Base-by-base conservation (phyloP, 1,284 basidiomycete genomes). In the Sporisorium scitamineum region DNA sequence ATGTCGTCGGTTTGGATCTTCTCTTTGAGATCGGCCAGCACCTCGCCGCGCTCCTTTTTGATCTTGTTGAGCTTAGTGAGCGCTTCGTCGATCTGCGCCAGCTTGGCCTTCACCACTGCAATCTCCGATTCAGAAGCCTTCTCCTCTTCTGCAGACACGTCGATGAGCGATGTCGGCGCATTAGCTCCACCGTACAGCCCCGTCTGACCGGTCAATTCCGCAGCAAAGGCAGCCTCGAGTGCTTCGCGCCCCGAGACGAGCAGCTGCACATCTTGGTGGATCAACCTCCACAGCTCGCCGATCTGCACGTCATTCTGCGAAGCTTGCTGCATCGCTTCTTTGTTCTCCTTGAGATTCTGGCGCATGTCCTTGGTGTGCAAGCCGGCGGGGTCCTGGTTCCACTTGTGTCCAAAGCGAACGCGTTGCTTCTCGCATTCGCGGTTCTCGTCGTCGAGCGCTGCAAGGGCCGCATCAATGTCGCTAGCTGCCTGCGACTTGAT, bases 1-100 rank as follows among this genome's bases (percentile, higher is more conserved):
- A 99, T 96, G 80, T 99, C 97, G 86, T 99, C 97, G 31, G 89
- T 89, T 89, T 97, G 97, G 51, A 98, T 90, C 93, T 94, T 94
- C 52, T 97, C 94, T 85, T 98, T 98, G 53, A 99, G 88, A 84
- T 98, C 95, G 84, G 93, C 94, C 52, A 99, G 87, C 0, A 95
- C 91, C 69, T 95, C 93, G 22, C 89, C 90, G 41, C 96, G 88
- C 86, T 98, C 95, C 54, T 72, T 70, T 29, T 84, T 80, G 67
- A 84, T 74, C 63, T 80, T 78, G 57, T 76, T 74, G 27, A 84
- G 68, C 53, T 78, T 79, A 27, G 42, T 32, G 0, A 83, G 66
- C 22, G 70, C 60, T 31, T 72, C 74, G 39, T 83, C 80, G 51
- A 83, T 77, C 32, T 76, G 65, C 20, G 54, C n/a, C 0, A 83